Conservation (phyloP, 345 rosid genomes). For the Syzygium jambos region DNA sequence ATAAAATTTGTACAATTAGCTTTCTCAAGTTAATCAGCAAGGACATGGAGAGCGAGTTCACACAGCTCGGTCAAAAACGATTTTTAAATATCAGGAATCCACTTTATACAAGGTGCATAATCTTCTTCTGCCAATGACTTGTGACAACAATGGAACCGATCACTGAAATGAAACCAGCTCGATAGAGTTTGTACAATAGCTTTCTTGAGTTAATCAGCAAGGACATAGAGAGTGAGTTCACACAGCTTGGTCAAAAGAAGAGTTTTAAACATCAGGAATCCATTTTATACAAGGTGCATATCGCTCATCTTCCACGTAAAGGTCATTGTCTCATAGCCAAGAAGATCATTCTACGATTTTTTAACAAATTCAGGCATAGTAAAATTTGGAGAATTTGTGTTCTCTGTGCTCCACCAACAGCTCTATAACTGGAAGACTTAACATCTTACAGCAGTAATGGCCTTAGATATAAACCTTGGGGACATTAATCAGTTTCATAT, state of each 20-base stretch:
- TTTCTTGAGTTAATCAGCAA: background rate
- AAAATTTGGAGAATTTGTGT: background rate
- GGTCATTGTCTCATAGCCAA: background rate
- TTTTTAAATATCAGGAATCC: background rate
- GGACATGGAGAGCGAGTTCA: background rate
- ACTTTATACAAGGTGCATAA: background rate
- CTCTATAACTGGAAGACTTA: background rate
- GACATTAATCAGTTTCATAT: conserved; percentile 55
- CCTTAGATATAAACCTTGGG: conserved; percentile 50
- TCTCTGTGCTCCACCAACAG: background rate
- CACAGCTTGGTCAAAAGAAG: background rate
- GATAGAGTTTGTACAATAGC: background rate
- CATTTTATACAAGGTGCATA: background rate
- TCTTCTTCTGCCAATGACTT: background rate
- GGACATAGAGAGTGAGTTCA: background rate
- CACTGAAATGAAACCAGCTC: background rate
- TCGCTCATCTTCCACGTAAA: background rate
- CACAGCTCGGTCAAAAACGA: background rate
- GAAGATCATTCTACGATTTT: background rate
- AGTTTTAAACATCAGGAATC: background rate
- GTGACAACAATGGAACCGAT: background rate
- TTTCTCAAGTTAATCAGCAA: background rate
- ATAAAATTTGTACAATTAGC: background rate
- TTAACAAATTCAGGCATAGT: background rate
- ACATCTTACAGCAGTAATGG: background rate